phyloP scores from a whole-genome alignment of 495 filamentous ascomycete genomes.

The Penicillium paradoxum region DNA sequence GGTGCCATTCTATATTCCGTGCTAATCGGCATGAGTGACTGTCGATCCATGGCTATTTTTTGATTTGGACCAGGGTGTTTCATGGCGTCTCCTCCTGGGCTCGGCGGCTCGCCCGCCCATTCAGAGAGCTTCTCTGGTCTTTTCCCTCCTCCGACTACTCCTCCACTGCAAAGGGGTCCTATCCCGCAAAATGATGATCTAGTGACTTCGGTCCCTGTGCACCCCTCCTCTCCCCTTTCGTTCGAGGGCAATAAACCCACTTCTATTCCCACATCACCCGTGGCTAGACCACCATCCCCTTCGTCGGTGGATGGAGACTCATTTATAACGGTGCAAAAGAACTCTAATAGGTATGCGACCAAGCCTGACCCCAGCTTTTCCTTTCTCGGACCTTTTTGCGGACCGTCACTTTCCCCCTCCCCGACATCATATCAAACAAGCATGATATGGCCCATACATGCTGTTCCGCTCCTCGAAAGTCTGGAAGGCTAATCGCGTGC shows the following conservation, averaged over 20 bases:
- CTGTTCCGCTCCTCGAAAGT: constrained; percentile 15
- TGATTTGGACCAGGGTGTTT: constrained; percentile 22
- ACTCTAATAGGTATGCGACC: constrained; percentile 41
- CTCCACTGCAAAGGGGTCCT: constrained; percentile 36
- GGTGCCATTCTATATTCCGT: constrained; percentile 18
- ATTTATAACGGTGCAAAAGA: constrained; percentile 32
- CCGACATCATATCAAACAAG: constrained; percentile 2
- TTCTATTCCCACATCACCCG: constrained; percentile 22
- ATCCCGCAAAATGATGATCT: constrained; percentile 33
- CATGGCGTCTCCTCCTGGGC: constrained; percentile 25
- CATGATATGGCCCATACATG: constrained; percentile 24
- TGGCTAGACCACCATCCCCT: constrained; percentile 16
- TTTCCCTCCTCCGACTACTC: constrained; percentile 19
- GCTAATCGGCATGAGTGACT: constrained; percentile 21
- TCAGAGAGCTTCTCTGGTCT: constrained; percentile 11
- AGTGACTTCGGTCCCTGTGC: constrained; percentile 22
- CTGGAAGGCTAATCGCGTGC: constrained; percentile 31
- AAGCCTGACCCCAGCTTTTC: not conserved
- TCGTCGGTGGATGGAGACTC: constrained; percentile 30
- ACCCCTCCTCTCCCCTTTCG: constrained; percentile 28
- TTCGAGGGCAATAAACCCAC: constrained; percentile 26
- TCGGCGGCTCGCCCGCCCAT: constrained; percentile 26
- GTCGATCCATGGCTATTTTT: constrained; percentile 31
- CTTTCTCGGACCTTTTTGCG: constrained; percentile 5
- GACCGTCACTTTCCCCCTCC: constrained; percentile 4